These are phyloP conservation scores for Lasiodiplodia citricola DNA, from an alignment of 2,329 filamentous ascomycete genomes.

Conservation along the genomic window DNA sequence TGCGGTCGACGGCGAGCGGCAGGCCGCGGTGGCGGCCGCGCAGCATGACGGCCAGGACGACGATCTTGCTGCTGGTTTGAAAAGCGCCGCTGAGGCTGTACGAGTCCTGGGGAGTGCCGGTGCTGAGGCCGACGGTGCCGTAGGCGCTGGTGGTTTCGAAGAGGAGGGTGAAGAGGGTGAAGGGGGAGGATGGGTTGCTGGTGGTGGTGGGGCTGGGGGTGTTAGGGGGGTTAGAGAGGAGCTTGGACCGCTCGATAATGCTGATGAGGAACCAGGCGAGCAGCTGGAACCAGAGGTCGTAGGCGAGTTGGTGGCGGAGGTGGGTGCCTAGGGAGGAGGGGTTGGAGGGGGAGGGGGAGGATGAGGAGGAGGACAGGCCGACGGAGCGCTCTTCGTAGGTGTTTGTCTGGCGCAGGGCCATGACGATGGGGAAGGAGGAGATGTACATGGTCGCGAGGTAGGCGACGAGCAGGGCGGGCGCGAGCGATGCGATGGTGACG, in stretches of 20 bases:
- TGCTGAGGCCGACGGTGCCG: conserved; percentile 66
- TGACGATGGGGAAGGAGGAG: conserved; percentile 66
- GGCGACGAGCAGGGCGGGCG: conserved; percentile 63
- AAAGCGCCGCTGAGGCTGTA: conserved; percentile 63
- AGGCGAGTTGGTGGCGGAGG: conserved; percentile 67
- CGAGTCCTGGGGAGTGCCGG: conserved; percentile 59
- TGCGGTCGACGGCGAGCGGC: conserved; percentile 39
- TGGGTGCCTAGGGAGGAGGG: conserved; percentile 50
- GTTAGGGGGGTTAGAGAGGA: conserved; percentile 32
- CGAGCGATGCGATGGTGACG: conserved; percentile 62
- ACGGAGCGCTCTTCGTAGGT: conserved; percentile 73
- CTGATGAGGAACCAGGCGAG: conserved; percentile 65
- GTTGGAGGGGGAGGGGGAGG: conserved; percentile 22
- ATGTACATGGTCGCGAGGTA: conserved; percentile 73
- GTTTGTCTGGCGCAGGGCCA: conserved; percentile 71
- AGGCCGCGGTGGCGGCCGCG: conserved; percentile 38
- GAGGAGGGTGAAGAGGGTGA: conserved; percentile 42
- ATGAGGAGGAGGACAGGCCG: conserved; percentile 59
- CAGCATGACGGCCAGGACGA: conserved; percentile 63
- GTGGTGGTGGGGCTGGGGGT: too few species aligned
- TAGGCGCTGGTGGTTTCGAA: conserved; percentile 65
- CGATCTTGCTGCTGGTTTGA: conserved; percentile 62
- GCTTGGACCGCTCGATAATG: conserved; percentile 64
- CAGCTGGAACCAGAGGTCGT: conserved; percentile 71
- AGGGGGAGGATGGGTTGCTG: conserved; percentile 35